These are phyloP conservation scores for Fremontodendron californicum DNA, from an alignment of 345 rosid genomes.

Conservation along the genomic window DNA sequence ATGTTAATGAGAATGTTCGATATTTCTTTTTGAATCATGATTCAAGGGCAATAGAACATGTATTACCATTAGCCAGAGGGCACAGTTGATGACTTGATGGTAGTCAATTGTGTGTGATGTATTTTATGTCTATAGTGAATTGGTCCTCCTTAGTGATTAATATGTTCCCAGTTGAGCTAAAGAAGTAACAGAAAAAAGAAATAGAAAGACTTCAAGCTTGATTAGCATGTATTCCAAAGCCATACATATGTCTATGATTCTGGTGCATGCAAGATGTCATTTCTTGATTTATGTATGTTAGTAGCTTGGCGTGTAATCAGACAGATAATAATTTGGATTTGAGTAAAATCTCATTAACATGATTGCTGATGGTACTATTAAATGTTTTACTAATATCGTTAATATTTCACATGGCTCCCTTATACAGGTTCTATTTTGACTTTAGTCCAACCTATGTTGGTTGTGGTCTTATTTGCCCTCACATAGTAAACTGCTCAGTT, in stretches of 20 bases:
- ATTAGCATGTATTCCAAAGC: neutral
- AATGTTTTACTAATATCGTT: neutral
- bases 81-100: neutral
- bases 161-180: neutral
- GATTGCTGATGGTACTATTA: neutral
- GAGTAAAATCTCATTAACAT: neutral
- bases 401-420: conserved; percentile 6
- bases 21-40: neutral
- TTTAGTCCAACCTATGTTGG: conserved; percentile 95
- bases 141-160: too few relatives aligned
- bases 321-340: neutral
- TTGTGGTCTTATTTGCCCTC: conserved; percentile 96
- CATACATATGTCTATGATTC: neutral
- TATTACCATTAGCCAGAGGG: neutral
- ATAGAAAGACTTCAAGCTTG: neutral
- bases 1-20: neutral
- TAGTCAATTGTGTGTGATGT: neutral
- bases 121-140: neutral
- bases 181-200: neutral
- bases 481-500: conserved; percentile 83
- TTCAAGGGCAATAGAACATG: neutral
- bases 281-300: neutral
- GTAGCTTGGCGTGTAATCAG: neutral
- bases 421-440: conserved; percentile 80
- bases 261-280: neutral